A percentile compares a stretch with the other conserved stretches of the same genome.
Conservation (phyloP, 2,329 filamentous ascomycete genomes). For the Pleochaeta shiraiana region DNA sequence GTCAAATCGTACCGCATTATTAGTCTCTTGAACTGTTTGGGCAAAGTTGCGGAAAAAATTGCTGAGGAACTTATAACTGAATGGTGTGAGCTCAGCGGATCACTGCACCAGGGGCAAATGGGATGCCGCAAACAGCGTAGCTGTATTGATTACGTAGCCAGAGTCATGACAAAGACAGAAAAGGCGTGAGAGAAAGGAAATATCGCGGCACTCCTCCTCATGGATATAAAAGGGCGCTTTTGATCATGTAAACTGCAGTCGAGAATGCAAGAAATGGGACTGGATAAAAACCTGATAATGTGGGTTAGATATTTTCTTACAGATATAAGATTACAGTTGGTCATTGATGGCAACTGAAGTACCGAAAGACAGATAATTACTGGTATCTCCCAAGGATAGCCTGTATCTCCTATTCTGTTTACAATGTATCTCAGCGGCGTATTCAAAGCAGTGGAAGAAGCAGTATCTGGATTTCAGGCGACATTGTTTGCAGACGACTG, state of each 20-base stretch:
- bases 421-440: no score
- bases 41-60: not conserved
- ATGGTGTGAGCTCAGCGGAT: not conserved
- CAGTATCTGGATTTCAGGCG: not conserved
- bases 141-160: not conserved
- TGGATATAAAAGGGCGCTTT: not conserved
- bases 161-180: not conserved
- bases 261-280: not conserved
- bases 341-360: not conserved
- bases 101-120: not conserved
- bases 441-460: not conserved
- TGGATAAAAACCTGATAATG: not conserved
- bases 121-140: not conserved
- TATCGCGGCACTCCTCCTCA: not conserved
- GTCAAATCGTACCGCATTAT: not conserved
- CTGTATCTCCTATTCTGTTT: not conserved
- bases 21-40: not conserved
- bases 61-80: not conserved
- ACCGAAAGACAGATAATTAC: not conserved
- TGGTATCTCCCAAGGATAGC: not conserved
- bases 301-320: not conserved
- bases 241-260: not conserved
- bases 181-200: not conserved
- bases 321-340: no score
- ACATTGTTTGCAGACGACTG: not conserved